Conservation (phyloP, 2,329 filamentous ascomycete species). For the Diaporthe sp. region DNA sequence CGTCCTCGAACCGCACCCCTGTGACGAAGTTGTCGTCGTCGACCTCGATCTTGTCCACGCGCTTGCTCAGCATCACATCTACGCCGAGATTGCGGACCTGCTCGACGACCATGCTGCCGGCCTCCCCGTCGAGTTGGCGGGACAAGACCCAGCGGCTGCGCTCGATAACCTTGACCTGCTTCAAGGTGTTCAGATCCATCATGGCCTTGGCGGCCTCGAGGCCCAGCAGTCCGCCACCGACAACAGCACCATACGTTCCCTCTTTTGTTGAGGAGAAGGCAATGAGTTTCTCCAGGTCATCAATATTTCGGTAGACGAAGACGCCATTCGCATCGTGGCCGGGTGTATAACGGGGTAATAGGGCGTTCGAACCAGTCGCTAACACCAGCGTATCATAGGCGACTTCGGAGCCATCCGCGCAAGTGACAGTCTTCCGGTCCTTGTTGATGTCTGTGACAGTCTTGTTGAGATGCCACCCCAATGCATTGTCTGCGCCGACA, state of each 20-base stretch:
- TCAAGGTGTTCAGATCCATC: slow-evolving; percentile 84
- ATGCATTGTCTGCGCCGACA: slow-evolving; percentile 69
- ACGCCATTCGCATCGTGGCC: slow-evolving; percentile 85
- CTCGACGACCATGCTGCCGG: slow-evolving; percentile 84
- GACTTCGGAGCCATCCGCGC: slow-evolving; percentile 77
- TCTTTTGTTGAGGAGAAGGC: slow-evolving; percentile 76
- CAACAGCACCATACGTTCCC: slow-evolving; percentile 79
- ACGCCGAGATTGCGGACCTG: slow-evolving; percentile 84
- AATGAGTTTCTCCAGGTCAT: slow-evolving; percentile 84
- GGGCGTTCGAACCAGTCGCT: slow-evolving; percentile 87
- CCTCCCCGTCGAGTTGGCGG: slow-evolving; percentile 85
- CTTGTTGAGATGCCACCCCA: slow-evolving; percentile 82
- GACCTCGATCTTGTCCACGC: slow-evolving; percentile 79
- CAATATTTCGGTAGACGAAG: slow-evolving; percentile 90
- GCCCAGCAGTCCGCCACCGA: slow-evolving; percentile 87
- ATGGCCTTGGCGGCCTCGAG: slow-evolving; percentile 93
- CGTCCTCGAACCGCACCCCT: slow-evolving; percentile 85
- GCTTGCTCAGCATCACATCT: slow-evolving; percentile 82
- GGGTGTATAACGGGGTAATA: slow-evolving; percentile 79
- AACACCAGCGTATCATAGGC: slow-evolving; percentile 86
- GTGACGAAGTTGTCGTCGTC: slow-evolving; percentile 76
- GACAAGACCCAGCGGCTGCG: slow-evolving; percentile 86
- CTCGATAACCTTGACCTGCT: slow-evolving; percentile 83
- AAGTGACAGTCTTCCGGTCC: slow-evolving; percentile 75
- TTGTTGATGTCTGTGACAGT: slow-evolving; percentile 77